A percentile compares a stretch with the other conserved stretches of the same genome.
Evolutionary conservation across 208 protist genomes (phyloP).

Genomic region (Crithidia bombi): DNA sequence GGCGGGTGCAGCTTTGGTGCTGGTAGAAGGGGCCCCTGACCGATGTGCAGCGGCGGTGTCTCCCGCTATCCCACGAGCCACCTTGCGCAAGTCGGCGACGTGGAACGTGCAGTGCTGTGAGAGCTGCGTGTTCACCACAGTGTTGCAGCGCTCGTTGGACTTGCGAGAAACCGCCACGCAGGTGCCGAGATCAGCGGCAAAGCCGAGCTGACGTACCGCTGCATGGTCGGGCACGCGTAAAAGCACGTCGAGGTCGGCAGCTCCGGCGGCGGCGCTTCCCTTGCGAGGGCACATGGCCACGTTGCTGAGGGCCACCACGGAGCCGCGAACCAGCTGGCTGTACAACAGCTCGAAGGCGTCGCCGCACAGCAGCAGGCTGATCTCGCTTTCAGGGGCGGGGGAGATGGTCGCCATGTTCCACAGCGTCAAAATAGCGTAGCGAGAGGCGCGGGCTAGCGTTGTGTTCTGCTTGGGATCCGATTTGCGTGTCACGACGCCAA

Average conservation of each 20-base stretch:
- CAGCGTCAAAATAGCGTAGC: constrained; percentile 61
- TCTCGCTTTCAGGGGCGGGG: constrained; percentile 39
- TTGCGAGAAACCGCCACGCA: constrained; percentile 47
- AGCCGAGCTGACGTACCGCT: constrained; percentile 64
- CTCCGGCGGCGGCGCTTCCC: neutral
- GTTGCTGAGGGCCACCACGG: constrained; percentile 63
- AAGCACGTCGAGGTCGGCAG: constrained; percentile 14
- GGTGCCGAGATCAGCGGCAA: constrained; percentile 63
- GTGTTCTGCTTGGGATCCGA: constrained; percentile 68
- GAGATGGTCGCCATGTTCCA: constrained; percentile 74
- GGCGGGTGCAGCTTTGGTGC: neutral
- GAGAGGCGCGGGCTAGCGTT: constrained; percentile 10
- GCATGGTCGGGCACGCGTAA: constrained; percentile 42
- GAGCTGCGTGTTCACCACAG: constrained; percentile 52
- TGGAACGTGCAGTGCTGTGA: constrained; percentile 63
- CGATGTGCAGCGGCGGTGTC: neutral
- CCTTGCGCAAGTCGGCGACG: constrained; percentile 46
- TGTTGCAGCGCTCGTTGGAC: constrained; percentile 56
- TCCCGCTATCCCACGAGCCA: constrained; percentile 29
- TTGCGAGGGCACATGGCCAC: constrained; percentile 35
- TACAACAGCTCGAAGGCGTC: constrained; percentile 69
- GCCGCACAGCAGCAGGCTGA: constrained; percentile 65
- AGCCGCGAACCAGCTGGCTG: constrained; percentile 46
- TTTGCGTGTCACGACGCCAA: constrained; percentile 70
- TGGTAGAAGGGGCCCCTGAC: neutral